Evolutionary conservation across 1,284 basidiomycete genomes (phyloP).

Genomic region (Tilletia walkeri): DNA sequence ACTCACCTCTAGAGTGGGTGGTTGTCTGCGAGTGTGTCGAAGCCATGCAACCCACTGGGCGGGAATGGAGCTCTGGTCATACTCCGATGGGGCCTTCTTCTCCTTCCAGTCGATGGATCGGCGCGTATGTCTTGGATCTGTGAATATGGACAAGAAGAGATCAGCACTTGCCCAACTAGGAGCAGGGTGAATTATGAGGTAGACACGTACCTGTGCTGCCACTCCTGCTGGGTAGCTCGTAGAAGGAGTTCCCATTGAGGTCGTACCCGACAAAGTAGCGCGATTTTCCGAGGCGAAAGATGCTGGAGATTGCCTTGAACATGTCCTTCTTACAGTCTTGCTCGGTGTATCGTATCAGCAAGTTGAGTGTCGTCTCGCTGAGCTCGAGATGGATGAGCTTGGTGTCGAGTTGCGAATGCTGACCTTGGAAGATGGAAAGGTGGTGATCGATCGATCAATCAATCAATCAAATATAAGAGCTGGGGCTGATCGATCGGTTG

Average conservation of each 20-base stretch:
- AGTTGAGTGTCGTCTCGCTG: too few relatives aligned
- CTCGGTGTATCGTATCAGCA: too few relatives aligned
- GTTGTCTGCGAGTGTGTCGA: conserved; percentile 40
- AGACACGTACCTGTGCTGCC: conserved; percentile 41
- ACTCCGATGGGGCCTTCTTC: conserved; percentile 37
- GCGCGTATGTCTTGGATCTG: conserved; percentile 13
- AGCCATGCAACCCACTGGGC: conserved; percentile 54
- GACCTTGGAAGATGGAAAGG: too few relatives aligned
- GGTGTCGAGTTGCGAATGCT: too few relatives aligned
- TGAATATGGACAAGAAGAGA: too few relatives aligned
- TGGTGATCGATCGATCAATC: too few relatives aligned
- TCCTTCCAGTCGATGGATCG: conserved; percentile 33
- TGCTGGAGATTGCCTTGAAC: conserved; percentile 21
- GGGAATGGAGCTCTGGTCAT: conserved; percentile 46
- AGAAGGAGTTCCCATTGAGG: conserved; percentile 42
- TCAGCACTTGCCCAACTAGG: too few relatives aligned
- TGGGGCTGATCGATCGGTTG: too few relatives aligned
- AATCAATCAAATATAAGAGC: too few relatives aligned
- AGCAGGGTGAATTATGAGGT: conserved; percentile 11
- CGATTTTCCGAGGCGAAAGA: conserved; percentile 38
- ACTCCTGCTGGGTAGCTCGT: conserved; percentile 43
- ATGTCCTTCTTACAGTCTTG: background rate
- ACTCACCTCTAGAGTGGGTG: conserved; percentile 42
- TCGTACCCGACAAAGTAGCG: conserved; percentile 45
- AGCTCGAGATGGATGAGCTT: too few relatives aligned